Evolutionary conservation across 345 rosid genomes (phyloP).

Genomic region (Erysimum cheiranthoides): DNA sequence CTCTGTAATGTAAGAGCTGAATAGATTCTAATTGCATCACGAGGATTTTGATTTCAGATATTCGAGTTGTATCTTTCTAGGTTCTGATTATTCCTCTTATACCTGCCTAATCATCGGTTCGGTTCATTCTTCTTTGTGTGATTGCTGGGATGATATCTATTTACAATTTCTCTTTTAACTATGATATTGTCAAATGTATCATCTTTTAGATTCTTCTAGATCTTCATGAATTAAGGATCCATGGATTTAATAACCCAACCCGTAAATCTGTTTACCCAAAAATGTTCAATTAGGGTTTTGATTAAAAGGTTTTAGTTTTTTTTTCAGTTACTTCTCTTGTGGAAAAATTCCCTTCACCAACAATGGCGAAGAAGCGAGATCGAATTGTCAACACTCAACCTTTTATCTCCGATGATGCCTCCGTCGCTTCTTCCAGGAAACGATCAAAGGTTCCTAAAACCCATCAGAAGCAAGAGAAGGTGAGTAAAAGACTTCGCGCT

Average conservation of each 20-base stretch:
- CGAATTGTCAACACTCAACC: constrained; percentile 72
- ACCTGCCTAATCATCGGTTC: too few relatives aligned
- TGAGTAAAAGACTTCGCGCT: constrained; percentile 16
- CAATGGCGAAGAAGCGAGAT: constrained; percentile 61
- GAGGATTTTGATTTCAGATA: too few relatives aligned
- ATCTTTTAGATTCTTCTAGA: too few relatives aligned
- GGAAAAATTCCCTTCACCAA: constrained; percentile 7
- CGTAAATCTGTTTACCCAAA: neutral
- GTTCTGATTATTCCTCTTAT: too few relatives aligned
- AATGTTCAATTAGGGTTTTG: constrained; percentile 34
- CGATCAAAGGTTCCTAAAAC: constrained; percentile 68
- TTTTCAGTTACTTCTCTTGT: constrained; percentile 7
- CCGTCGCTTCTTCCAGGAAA: constrained; percentile 60
- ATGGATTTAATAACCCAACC: neutral
- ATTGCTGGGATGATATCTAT: too few relatives aligned
- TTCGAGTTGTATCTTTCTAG: too few relatives aligned
- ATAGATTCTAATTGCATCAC: too few relatives aligned
- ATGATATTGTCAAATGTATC: too few relatives aligned
- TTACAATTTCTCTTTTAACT: too few relatives aligned
- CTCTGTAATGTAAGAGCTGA: too few relatives aligned
- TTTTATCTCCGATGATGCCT: constrained; percentile 57
- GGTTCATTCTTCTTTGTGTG: too few relatives aligned
- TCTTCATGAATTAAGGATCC: neutral
- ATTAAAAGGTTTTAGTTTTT: constrained; percentile 11
- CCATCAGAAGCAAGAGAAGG: constrained; percentile 69